Percentiles rank a stretch among this genome's conserved stretches.
Evolutionary conservation across 2,329 filamentous ascomycete species (phyloP).

Genomic region (Xylariaceae sp.): DNA sequence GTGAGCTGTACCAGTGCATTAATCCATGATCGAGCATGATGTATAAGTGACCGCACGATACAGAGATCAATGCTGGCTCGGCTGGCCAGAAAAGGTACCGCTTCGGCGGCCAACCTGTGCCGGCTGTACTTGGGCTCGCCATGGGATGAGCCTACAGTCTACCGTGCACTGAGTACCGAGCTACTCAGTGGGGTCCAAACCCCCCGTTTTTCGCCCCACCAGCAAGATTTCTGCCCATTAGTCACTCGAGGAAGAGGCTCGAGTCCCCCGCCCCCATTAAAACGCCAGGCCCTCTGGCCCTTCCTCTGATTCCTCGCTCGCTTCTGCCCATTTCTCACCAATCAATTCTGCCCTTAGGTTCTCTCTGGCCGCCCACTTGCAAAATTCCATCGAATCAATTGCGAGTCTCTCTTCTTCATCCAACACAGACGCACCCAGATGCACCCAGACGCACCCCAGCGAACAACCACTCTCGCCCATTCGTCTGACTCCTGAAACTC

Average conservation of each 20-base stretch:
- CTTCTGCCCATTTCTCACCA: conserved; percentile 33
- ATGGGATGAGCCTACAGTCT: too few species aligned
- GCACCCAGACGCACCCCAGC: conserved; percentile 22
- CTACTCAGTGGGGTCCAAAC: conserved; percentile 4
- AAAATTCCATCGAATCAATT: conserved; percentile 34
- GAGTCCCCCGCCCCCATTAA: conserved; percentile 26
- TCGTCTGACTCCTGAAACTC: conserved; percentile 24
- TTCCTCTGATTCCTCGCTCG: conserved; percentile 32
- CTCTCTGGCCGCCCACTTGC: conserved; percentile 30
- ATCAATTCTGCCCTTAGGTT: conserved; percentile 29
- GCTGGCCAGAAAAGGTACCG: too few species aligned
- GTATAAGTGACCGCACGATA: too few species aligned
- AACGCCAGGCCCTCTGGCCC: conserved; percentile 28
- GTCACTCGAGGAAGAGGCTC: conserved; percentile 30
- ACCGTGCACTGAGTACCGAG: neutral
- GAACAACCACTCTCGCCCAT: conserved; percentile 18
- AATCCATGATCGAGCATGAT: too few species aligned
- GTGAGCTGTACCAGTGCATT: too few species aligned
- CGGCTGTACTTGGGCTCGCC: neutral
- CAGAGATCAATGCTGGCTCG: too few species aligned
- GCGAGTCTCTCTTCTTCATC: conserved; percentile 27
- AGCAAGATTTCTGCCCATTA: conserved; percentile 19
- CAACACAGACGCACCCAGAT: conserved; percentile 26
- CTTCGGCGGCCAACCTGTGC: too few species aligned
- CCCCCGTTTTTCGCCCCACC: conserved; percentile 11